phyloP scores from a whole-genome alignment of 2,329 filamentous ascomycete genomes.

The Fusarium transvaalense region DNA sequence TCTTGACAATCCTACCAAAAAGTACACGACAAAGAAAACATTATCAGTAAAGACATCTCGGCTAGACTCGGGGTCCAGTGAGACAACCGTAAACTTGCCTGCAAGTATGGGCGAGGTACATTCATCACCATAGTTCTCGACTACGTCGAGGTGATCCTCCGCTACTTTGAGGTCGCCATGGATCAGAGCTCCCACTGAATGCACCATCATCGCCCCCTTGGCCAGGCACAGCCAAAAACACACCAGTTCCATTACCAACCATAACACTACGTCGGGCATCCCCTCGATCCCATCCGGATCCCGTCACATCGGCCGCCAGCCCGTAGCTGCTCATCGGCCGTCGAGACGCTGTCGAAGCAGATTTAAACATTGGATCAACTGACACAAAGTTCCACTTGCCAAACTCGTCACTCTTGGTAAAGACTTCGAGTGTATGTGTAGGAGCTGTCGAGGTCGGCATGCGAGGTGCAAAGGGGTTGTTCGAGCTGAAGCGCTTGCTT shows the following conservation, averaged over 20 bases:
- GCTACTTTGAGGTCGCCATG: conserved; percentile 56
- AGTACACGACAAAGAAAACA: conserved; percentile 14
- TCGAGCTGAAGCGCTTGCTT: conserved; percentile 67
- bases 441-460: conserved; percentile 53
- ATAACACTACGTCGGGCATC: conserved; percentile 68
- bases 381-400: conserved; percentile 70
- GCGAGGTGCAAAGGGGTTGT: conserved; percentile 67
- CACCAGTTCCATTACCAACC: conserved; percentile 63
- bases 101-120: neutral
- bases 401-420: conserved; percentile 70
- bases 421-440: conserved; percentile 69
- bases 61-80: neutral
- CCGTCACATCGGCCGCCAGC: conserved; percentile 64
- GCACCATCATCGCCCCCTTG: conserved; percentile 22
- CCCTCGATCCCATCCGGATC: conserved; percentile 63
- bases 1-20: conserved; percentile 11
- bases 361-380: conserved; percentile 54
- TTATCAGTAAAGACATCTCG: conserved; percentile 11
- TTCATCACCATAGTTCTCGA: conserved; percentile 44
- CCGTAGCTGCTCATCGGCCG: conserved; percentile 70
- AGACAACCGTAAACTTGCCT: neutral
- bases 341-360: conserved; percentile 45
- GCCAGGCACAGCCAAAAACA: conserved; percentile 66
- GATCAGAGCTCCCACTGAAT: conserved; percentile 40
- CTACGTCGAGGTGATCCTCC: conserved; percentile 50